phyloP scores from a whole-genome alignment of 2,329 filamentous ascomycete species.

The Penicillium capsulatum region DNA sequence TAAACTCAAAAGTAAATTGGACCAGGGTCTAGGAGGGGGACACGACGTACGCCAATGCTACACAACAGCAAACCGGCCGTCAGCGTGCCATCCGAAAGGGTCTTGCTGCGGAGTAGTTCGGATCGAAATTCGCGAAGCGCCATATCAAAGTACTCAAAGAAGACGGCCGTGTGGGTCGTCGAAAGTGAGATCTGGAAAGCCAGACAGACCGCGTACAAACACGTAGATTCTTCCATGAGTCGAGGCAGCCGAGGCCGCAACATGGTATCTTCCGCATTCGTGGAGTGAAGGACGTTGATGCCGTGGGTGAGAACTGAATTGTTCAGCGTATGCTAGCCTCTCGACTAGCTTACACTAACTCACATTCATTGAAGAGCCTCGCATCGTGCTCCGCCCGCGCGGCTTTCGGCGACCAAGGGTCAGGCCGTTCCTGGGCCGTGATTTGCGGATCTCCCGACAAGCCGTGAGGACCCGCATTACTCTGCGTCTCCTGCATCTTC shows the following conservation, averaged over 20 bases:
- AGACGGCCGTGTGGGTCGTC: conserved; percentile 12
- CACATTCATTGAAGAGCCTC: conserved; percentile 24
- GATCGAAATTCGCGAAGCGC: conserved; percentile 26
- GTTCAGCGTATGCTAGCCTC: not conserved
- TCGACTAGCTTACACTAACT: conserved; percentile 3
- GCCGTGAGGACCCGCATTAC: not conserved
- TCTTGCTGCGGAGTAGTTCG: conserved; percentile 23
- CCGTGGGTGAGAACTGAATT: conserved; percentile 23
- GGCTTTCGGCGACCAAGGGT: not conserved
- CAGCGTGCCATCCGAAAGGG: conserved; percentile 27
- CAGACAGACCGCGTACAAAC: conserved; percentile 29
- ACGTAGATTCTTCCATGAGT: conserved; percentile 24
- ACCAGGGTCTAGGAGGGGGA: no score
- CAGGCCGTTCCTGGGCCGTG: not conserved
- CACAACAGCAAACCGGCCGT: conserved; percentile 30
- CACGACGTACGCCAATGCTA: conserved; percentile 30
- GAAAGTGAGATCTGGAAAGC: conserved; percentile 27
- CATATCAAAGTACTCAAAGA: conserved; percentile 28
- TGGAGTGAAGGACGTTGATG: conserved; percentile 28
- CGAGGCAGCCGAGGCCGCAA: conserved; percentile 18
- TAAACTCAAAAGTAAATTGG: not conserved
- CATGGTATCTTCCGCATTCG: conserved; percentile 20
- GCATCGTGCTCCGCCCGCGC: conserved; percentile 11
- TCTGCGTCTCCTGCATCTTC: conserved; percentile 3
- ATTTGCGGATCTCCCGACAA: no score